Percentiles rank a stretch among this genome's conserved stretches.
Conservation (phyloP, 2,329 filamentous ascomycete genomes). For the Alternaria longipes region DNA sequence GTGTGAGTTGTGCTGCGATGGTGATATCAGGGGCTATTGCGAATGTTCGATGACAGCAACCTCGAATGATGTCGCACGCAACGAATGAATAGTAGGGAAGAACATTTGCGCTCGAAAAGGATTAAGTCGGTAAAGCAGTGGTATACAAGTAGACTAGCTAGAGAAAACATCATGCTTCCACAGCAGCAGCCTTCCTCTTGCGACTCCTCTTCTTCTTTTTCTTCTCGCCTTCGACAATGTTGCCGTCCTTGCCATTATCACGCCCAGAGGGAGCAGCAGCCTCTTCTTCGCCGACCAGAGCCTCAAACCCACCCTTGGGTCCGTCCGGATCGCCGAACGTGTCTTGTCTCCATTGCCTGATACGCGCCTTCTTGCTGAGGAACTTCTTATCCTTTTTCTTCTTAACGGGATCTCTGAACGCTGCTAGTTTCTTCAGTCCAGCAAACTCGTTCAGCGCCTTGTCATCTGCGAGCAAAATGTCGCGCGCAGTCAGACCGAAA, state of each 20-base stretch:
- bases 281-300: slow-evolving; percentile 27
- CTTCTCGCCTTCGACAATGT: slow-evolving; percentile 33
- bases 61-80: neutral
- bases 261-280: neutral
- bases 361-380: slow-evolving; percentile 88
- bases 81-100: neutral
- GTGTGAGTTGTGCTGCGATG: neutral
- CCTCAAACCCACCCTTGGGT: slow-evolving; percentile 54
- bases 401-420: slow-evolving; percentile 87
- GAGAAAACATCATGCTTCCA: slow-evolving; percentile 14
- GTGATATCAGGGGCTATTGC: neutral
- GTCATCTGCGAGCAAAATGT: slow-evolving; percentile 92
- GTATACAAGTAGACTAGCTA: neutral
- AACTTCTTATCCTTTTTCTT: slow-evolving; percentile 89
- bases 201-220: slow-evolving; percentile 40
- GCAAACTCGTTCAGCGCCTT: slow-evolving; percentile 86
- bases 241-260: slow-evolving; percentile 5
- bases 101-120: neutral
- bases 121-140: neutral
- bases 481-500: slow-evolving; percentile 87
- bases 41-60: neutral
- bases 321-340: slow-evolving; percentile 71
- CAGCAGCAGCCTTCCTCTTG: slow-evolving; percentile 30
- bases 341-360: slow-evolving; percentile 84
- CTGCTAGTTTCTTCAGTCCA: slow-evolving; percentile 92